These are phyloP conservation scores for Cardamine resedifolia DNA, from an alignment of 345 rosid species.

Conservation along the genomic window DNA sequence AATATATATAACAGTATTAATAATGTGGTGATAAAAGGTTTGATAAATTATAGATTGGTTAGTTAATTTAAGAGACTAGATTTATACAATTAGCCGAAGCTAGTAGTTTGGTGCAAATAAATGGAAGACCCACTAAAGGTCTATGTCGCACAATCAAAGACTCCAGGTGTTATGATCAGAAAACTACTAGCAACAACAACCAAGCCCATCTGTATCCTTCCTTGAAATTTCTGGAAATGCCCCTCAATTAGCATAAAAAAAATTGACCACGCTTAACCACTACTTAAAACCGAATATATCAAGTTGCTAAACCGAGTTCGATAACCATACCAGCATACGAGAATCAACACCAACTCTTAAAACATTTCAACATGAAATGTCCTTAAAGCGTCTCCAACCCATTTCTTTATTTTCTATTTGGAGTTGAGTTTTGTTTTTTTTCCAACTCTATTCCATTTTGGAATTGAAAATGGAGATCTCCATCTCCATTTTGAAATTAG, in stretches of 20 bases:
- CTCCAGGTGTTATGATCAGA: neutral
- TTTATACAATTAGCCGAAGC: neutral
- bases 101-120: neutral
- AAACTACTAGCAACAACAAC: neutral
- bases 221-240: neutral
- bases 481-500: too few relatives aligned
- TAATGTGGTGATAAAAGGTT: neutral
- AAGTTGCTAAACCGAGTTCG: neutral
- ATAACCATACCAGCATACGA: neutral
- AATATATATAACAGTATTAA: neutral
- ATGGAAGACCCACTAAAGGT: neutral
- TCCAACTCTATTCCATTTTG: too few relatives aligned
- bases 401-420: too few relatives aligned
- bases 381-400: too few relatives aligned
- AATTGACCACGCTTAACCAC: neutral
- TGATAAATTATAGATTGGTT: neutral
- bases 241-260: neutral
- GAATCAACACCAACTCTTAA: neutral
- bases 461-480: too few relatives aligned
- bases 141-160: neutral
- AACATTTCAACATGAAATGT: slow-evolving; percentile 3
- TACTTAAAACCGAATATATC: neutral
- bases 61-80: neutral
- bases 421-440: too few relatives aligned
- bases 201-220: neutral